Conservation (phyloP, 1,284 basidiomycete species). For the Moniliophthora roreri region DNA sequence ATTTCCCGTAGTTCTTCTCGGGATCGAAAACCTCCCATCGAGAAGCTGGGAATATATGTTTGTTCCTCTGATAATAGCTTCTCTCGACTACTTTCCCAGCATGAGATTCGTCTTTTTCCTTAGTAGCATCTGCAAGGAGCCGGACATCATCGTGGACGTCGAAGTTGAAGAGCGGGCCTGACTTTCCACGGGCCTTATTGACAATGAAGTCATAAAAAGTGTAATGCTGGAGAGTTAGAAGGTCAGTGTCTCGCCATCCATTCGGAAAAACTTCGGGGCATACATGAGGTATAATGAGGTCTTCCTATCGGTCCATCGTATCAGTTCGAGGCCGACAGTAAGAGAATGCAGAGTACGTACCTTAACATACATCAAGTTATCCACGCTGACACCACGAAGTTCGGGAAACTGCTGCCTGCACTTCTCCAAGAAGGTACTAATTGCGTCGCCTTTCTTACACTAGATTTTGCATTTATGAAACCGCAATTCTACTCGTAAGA, state of each 20-base stretch:
- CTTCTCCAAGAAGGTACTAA: slow-evolving; percentile 89
- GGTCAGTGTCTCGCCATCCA: slow-evolving; percentile 16
- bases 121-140: slow-evolving; percentile 90
- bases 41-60: slow-evolving; percentile 96
- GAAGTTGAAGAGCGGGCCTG: slow-evolving; percentile 97
- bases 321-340: background rate
- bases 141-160: slow-evolving; percentile 99
- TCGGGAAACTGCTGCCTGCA: slow-evolving; percentile 93
- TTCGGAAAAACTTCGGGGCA: slow-evolving; percentile 7
- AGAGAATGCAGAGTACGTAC: slow-evolving; percentile 37
- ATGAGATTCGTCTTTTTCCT: slow-evolving; percentile 98
- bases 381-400: slow-evolving; percentile 84
- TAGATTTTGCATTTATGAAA: slow-evolving; percentile 30
- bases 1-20: slow-evolving; percentile 88
- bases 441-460: slow-evolving; percentile 98
- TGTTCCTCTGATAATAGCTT: slow-evolving; percentile 94
- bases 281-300: slow-evolving; percentile 93
- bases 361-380: slow-evolving; percentile 99
- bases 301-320: slow-evolving; percentile 61
- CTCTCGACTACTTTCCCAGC: slow-evolving; percentile 98
- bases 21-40: slow-evolving; percentile 96
- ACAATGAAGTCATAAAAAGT: slow-evolving; percentile 99
- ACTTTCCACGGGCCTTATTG: slow-evolving; percentile 98
- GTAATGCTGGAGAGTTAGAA: slow-evolving; percentile 67
- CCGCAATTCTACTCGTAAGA: slow-evolving; percentile 2